phyloP scores from a whole-genome alignment of 805 yeast genomes.

The Naumovozyma castellii region DNA sequence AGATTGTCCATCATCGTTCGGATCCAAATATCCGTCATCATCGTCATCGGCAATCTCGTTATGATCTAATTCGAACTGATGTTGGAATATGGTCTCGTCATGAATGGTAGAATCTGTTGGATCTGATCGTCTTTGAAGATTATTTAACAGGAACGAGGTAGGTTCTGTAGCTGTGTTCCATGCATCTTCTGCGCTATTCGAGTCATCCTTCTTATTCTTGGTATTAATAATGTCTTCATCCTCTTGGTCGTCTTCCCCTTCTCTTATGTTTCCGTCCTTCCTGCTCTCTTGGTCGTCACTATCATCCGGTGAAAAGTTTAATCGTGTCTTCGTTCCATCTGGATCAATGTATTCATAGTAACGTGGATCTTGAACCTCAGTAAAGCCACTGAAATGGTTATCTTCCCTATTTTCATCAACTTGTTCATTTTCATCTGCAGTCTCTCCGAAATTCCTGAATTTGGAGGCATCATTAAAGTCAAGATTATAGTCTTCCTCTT shows the following conservation, averaged over 20 bases:
- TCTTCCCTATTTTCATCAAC: conserved; percentile 45
- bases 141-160: conserved; percentile 11
- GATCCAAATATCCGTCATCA: conserved; percentile 67
- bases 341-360: conserved; percentile 31
- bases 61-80: conserved; percentile 37
- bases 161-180: no score
- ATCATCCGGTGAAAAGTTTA: conserved; percentile 7
- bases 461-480: not conserved
- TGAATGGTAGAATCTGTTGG: conserved; percentile 12
- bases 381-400: conserved; percentile 31
- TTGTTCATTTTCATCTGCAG: conserved; percentile 28
- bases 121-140: conserved; percentile 8
- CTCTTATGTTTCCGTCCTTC: not conserved
- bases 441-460: not conserved
- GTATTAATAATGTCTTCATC: conserved; percentile 14
- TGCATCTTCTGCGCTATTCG: not conserved
- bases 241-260: conserved; percentile 14
- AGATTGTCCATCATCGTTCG: conserved; percentile 73
- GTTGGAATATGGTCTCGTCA: conserved; percentile 29
- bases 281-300: not conserved
- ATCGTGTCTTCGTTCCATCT: conserved; percentile 28
- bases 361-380: conserved; percentile 24
- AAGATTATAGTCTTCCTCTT: conserved; percentile 4
- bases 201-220: conserved; percentile 11
- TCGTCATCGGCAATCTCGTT: conserved; percentile 27